Percentiles rank a stretch among this genome's conserved stretches.
Evolutionary conservation across 345 rosid species (phyloP).

Genomic region (Raphanus raphanistrum): DNA sequence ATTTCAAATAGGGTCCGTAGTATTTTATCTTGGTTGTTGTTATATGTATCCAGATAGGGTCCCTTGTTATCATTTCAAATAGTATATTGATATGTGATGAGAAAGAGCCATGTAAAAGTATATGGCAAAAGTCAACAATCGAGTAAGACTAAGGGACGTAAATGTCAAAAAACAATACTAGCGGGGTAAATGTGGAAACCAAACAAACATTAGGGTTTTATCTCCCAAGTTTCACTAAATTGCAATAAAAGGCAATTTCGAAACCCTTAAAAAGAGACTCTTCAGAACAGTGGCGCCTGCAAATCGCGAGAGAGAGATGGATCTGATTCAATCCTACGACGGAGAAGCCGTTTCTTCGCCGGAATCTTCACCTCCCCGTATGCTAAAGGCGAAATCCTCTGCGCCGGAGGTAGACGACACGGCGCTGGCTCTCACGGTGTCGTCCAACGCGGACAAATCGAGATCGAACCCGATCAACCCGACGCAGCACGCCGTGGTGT

Average conservation of each 20-base stretch:
- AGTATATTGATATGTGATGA: too few species aligned
- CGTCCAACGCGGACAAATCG: constrained; percentile 61
- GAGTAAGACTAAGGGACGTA: background rate
- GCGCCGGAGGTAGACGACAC: constrained; percentile 96
- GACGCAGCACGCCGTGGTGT: constrained; percentile 64
- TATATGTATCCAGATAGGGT: too few species aligned
- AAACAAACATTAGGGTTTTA: background rate
- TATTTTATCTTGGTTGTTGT: background rate
- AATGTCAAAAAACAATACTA: background rate
- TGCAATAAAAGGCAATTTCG: constrained; percentile 1
- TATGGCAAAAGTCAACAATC: background rate
- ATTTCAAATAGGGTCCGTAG: background rate
- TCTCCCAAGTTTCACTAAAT: background rate
- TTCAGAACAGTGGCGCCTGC: constrained; percentile 4
- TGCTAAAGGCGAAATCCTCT: constrained; percentile 70
- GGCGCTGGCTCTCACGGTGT: constrained; percentile 73
- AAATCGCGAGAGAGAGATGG: constrained; percentile 31
- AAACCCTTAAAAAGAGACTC: constrained; percentile 14
- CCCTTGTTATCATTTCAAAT: too few species aligned
- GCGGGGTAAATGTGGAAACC: background rate
- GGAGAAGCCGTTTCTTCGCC: constrained; percentile 45
- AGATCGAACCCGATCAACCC: constrained; percentile 76
- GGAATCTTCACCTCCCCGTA: constrained; percentile 78
- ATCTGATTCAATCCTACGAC: constrained; percentile 40
- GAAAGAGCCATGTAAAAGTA: background rate